Percentiles rank a stretch among this genome's conserved stretches.
Conservation (phyloP, 106 monocot genomes). For the Dactylorhiza incarnata region DNA sequence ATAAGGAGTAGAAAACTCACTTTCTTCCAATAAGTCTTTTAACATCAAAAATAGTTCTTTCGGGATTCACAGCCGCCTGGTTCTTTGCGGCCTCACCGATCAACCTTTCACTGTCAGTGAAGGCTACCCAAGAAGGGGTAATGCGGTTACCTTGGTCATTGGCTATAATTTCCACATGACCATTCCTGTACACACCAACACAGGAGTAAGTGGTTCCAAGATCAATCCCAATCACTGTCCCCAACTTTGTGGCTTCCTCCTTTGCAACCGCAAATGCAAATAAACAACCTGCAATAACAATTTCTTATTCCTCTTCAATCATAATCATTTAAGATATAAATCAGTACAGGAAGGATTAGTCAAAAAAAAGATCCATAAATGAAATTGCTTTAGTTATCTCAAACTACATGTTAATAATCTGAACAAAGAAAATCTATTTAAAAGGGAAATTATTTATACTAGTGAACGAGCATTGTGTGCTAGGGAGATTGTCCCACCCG, state of each 20-base stretch:
- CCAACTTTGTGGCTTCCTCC: constrained; percentile 30
- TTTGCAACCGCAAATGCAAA: constrained; percentile 20
- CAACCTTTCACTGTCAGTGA: constrained; percentile 26
- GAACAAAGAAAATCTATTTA: neutral
- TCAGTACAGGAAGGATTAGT: neutral
- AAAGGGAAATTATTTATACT: neutral
- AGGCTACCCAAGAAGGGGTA: constrained; percentile 39
- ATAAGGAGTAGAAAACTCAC: constrained; percentile 5
- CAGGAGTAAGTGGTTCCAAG: constrained; percentile 37
- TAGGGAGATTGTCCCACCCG: too few relatives aligned
- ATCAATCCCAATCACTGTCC: constrained; percentile 41
- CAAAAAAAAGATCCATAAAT: neutral
- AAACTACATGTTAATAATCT: neutral
- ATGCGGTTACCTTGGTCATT: constrained; percentile 44
- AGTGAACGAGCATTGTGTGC: too few relatives aligned
- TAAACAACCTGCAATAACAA: constrained; percentile 10
- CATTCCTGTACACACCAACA: constrained; percentile 34
- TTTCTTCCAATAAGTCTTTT: constrained; percentile 39
- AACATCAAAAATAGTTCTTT: constrained; percentile 36
- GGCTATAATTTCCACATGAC: constrained; percentile 32
- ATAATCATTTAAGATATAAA: neutral
- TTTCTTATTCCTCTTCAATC: neutral
- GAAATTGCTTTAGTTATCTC: neutral
- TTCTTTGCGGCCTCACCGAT: constrained; percentile 39
- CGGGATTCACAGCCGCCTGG: constrained; percentile 29